Conservation (phyloP, 805 yeast genomes). For the Yarrowia sp. region DNA sequence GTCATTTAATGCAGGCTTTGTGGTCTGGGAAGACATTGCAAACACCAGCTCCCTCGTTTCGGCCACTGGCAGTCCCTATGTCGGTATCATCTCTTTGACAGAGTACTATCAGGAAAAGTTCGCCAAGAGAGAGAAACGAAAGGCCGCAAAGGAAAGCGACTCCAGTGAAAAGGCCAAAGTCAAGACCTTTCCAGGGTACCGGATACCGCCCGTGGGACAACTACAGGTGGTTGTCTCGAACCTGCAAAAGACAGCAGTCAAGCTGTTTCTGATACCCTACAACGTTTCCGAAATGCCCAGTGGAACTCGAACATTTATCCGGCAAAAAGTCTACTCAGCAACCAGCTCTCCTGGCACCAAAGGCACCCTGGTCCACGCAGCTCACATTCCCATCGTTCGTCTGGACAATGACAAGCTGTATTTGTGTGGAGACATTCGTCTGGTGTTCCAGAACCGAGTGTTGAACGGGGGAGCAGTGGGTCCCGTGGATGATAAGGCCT, state of each 20-base stretch:
- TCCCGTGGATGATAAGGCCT: neutral
- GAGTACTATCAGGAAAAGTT: constrained; percentile 22
- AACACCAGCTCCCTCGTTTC: constrained; percentile 30
- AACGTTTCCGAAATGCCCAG: constrained; percentile 47
- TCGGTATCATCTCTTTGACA: constrained; percentile 44
- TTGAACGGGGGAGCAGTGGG: constrained; percentile 5
- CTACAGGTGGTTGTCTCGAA: constrained; percentile 50
- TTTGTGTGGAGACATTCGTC: constrained; percentile 16
- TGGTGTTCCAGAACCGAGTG: constrained; percentile 36
- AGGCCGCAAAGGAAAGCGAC: neutral
- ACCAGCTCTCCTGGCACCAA: constrained; percentile 37
- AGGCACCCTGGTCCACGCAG: constrained; percentile 41
- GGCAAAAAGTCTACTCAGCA: constrained; percentile 46
- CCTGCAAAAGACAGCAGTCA: constrained; percentile 48
- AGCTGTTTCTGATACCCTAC: constrained; percentile 49
- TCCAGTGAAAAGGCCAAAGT: neutral
- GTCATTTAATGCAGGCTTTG: constrained; percentile 48
- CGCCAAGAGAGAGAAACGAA: constrained; percentile 10
- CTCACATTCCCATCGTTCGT: constrained; percentile 21
- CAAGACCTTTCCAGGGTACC: constrained; percentile 45
- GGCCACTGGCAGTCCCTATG: constrained; percentile 46
- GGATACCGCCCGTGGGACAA: constrained; percentile 49
- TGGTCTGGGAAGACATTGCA: constrained; percentile 44
- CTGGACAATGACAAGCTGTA: constrained; percentile 26
- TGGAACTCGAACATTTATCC: constrained; percentile 48